A percentile compares a stretch with the other conserved stretches of the same genome.
Evolutionary conservation across 345 rosid species (phyloP).

Genomic region (Draba incana): DNA sequence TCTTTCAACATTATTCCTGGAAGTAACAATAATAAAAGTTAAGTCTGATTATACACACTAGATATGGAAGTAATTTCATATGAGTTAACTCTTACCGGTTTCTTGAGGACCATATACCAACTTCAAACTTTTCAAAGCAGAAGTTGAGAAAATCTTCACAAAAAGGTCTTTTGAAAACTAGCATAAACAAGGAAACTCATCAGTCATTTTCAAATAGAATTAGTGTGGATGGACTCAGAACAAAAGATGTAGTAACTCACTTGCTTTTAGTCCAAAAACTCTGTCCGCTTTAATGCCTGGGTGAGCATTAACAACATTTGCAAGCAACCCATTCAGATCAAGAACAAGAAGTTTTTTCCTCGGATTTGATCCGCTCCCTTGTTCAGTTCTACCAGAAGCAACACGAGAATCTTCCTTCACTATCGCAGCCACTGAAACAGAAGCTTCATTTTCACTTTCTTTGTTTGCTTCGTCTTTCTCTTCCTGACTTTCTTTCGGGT

Average conservation of each 20-base stretch:
- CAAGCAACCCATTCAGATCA: constrained; percentile 90
- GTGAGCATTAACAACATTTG: constrained; percentile 58
- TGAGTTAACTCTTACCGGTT: constrained; percentile 17
- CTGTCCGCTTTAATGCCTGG: constrained; percentile 52
- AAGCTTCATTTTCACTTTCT: neutral
- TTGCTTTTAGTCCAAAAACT: constrained; percentile 54
- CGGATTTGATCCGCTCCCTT: neutral
- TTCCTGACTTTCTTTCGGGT: neutral
- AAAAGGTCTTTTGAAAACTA: constrained; percentile 63
- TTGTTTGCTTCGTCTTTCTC: too few species aligned
- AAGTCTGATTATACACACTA: neutral
- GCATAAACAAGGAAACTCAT: constrained; percentile 13
- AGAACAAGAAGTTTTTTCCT: constrained; percentile 74
- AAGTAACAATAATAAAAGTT: neutral
- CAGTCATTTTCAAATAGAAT: neutral
- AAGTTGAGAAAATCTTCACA: constrained; percentile 53
- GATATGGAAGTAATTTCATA: neutral
- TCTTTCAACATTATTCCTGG: constrained; percentile 63
- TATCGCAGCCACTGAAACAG: neutral
- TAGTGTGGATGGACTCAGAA: neutral
- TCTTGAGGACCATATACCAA: constrained; percentile 65
- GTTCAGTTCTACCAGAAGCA: neutral
- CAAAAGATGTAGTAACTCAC: constrained; percentile 46
- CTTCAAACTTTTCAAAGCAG: constrained; percentile 67
- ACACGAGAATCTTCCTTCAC: constrained; percentile 5